phyloP scores from a whole-genome alignment of 1,284 basidiomycete species.

The Earliella scabrosa region DNA sequence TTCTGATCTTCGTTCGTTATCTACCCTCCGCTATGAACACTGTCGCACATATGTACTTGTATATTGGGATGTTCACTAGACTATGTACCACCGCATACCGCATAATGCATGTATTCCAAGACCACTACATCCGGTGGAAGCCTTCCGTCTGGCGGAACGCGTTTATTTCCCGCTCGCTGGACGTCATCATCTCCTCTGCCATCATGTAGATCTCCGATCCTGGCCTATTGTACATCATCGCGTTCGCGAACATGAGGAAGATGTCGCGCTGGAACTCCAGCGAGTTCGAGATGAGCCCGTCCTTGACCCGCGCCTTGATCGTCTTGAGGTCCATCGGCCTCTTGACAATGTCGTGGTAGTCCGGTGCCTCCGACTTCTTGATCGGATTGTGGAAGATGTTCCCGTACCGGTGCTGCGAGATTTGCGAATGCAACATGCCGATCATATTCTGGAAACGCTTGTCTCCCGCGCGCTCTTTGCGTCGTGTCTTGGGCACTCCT shows the following conservation, averaged over 20 bases:
- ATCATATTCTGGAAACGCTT: slow-evolving; percentile 85
- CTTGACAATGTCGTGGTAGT: slow-evolving; percentile 90
- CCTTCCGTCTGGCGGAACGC: slow-evolving; percentile 80
- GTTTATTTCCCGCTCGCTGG: slow-evolving; percentile 78
- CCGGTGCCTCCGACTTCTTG: slow-evolving; percentile 84
- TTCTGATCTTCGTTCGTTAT: slow-evolving; percentile 52
- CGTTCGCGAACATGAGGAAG: slow-evolving; percentile 93
- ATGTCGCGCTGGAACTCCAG: slow-evolving; percentile 90
- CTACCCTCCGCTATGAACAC: background rate
- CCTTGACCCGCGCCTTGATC: slow-evolving; percentile 81
- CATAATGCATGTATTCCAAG: background rate
- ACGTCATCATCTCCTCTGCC: slow-evolving; percentile 94
- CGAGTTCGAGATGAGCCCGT: slow-evolving; percentile 79
- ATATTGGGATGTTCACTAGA: slow-evolving; percentile 8
- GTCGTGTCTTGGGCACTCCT: slow-evolving; percentile 24
- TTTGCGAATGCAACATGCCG: slow-evolving; percentile 78
- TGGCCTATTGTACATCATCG: slow-evolving; percentile 93
- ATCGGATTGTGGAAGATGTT: slow-evolving; percentile 93
- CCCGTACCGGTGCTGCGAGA: slow-evolving; percentile 83
- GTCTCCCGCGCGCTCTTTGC: slow-evolving; percentile 36
- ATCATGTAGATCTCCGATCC: slow-evolving; percentile 84
- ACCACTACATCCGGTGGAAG: slow-evolving; percentile 41
- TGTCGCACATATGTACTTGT: slow-evolving; percentile 12
- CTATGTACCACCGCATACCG: slow-evolving; percentile 11
- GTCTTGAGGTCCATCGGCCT: slow-evolving; percentile 93